phyloP scores from a whole-genome alignment of 306 rosid species.

The Boehmeria nivea region DNA sequence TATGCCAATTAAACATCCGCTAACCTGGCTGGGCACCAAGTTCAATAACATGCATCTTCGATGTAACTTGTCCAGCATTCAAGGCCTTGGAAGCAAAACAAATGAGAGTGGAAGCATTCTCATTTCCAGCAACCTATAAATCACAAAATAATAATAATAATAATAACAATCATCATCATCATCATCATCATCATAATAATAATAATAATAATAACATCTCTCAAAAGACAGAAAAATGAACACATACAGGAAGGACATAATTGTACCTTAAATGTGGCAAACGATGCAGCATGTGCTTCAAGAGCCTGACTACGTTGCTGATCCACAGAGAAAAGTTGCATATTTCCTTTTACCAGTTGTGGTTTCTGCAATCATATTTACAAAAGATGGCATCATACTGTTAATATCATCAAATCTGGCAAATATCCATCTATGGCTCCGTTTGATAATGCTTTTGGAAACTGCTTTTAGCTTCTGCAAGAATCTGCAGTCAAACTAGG shows the following conservation, averaged over 20 bases:
- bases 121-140: constrained; percentile 62
- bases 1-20: background rate
- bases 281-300: constrained; percentile 89
- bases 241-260: constrained; percentile 10
- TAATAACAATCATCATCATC: no score
- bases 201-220: constrained; percentile 14
- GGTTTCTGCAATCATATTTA: constrained; percentile 48
- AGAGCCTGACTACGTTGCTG: constrained; percentile 88
- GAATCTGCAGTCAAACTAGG: no score
- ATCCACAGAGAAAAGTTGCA: constrained; percentile 80
- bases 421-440: no score
- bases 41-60: constrained; percentile 82
- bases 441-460: no score
- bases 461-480: no score
- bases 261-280: constrained; percentile 56
- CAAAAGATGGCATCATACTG: constrained; percentile 10
- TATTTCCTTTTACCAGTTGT: constrained; percentile 76
- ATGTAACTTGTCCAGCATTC: constrained; percentile 68
- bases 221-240: constrained; percentile 15
- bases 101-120: constrained; percentile 63
- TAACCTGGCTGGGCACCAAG: constrained; percentile 88
- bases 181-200: background rate
- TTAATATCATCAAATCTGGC: background rate
- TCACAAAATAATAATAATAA: background rate
- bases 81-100: constrained; percentile 65